Evolutionary conservation across 495 filamentous ascomycete genomes (phyloP), one percentile per base, ranked within the genome.

Genomic region (Tricharina praecox): DNA sequence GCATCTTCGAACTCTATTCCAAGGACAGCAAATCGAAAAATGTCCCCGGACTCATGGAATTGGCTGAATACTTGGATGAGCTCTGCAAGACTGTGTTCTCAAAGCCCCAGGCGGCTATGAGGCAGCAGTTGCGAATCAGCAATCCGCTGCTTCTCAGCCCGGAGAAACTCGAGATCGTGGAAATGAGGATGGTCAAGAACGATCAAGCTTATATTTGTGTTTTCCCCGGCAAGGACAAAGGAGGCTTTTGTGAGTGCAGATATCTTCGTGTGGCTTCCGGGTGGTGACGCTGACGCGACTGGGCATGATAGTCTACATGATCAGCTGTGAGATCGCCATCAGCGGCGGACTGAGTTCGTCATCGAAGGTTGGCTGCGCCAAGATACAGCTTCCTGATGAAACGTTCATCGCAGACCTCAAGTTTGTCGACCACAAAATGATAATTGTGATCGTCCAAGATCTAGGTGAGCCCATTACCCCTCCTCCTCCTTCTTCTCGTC

Each of bases 61-160:
- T 78, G 46, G 68, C 66, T 0, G 66, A 60, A 32, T 64, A 71
- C 36, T 58, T 78, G 19, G 66, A 66, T 3, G 49, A 63, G 2
- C 74, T 76, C 50, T 78, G 71, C 48, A 64, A 70, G 4, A 64
- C 66, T 9, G 66, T 77, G 1, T 78, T 77, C 53, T 64, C 61
- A 8, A 67, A 72, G 43, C 77, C 77, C 48, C 72, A 75, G 7
- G 62, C 71, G 40, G 72, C 74, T 11, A 73, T 76, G 56, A 68
- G 68, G 40, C 63, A 74, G 40, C 70, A 70, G 20, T 68, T 78
- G 33, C 62, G 76, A 15, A 65, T 77, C 52, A 70, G 68, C 8
- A 67, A 66, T 15, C 65, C 70, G 16, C 50, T 76, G 26, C 59
- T 53, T 1, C 62, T 77, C 28, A 62, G 68, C 43, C 53, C 56